Percentiles rank a stretch among this genome's conserved stretches.
Conservation (phyloP, 768 basidiomycete genomes). For the Psilocybe azurescens region DNA sequence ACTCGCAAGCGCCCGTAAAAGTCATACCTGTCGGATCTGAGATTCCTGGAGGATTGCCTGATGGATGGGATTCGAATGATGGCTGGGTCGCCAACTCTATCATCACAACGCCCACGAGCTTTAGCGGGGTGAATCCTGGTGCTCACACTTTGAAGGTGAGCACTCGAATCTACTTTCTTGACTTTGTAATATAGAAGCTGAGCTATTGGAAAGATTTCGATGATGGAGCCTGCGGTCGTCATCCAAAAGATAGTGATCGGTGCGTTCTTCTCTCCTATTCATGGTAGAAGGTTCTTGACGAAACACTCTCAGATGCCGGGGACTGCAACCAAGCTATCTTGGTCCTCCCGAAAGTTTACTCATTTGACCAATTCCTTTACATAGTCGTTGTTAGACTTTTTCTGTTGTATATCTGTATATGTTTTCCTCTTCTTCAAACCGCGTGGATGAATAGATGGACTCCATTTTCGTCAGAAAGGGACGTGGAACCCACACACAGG, state of each 20-base stretch:
- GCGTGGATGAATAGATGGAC: no score
- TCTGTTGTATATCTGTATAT: no score
- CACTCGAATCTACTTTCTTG: background rate
- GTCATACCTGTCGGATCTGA: conserved; percentile 52
- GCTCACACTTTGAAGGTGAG: conserved; percentile 63
- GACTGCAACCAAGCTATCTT: conserved; percentile 59
- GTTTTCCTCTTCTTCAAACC: no score
- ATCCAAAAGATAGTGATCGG: conserved; percentile 67
- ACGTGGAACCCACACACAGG: background rate
- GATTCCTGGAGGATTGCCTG: conserved; percentile 49
- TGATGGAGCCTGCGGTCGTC: conserved; percentile 64
- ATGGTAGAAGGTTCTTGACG: background rate
- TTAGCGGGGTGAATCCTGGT: conserved; percentile 50
- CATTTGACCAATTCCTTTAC: conserved; percentile 15
- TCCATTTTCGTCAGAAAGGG: background rate
- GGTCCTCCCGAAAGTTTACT: conserved; percentile 64
- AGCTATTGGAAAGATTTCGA: conserved; percentile 44
- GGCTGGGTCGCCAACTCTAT: conserved; percentile 62
- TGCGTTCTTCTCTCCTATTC: conserved; percentile 27
- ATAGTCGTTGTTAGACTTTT: no score
- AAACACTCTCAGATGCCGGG: conserved; percentile 55
- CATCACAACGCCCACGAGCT: conserved; percentile 43
- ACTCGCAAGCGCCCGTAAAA: conserved; percentile 44
- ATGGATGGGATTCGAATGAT: conserved; percentile 50
- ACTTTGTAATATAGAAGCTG: background rate